A percentile compares a stretch with the other conserved stretches of the same genome.
Evolutionary conservation across 208 protist species (phyloP).

Genomic region (Blechomonas ayalai): DNA sequence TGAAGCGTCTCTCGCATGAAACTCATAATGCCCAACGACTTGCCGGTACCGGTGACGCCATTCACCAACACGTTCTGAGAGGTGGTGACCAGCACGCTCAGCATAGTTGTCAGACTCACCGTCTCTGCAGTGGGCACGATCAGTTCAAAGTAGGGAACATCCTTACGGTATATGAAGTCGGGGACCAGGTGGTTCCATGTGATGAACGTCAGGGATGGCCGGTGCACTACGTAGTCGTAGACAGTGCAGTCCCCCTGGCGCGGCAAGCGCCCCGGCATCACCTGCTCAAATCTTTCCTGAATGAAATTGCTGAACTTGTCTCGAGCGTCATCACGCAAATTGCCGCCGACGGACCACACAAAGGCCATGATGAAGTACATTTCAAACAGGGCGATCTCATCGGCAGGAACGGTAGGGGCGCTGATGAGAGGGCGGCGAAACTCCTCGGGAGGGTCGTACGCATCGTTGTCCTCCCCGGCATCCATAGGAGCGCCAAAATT

Average conservation of each 20-base stretch:
- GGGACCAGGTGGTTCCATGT: constrained; percentile 89
- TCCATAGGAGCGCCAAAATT: constrained; percentile 9
- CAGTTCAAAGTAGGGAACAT: constrained; percentile 91
- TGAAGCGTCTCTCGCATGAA: constrained; percentile 59
- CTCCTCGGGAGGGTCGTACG: constrained; percentile 51
- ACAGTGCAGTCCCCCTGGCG: constrained; percentile 47
- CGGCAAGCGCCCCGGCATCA: constrained; percentile 44
- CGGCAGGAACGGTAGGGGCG: constrained; percentile 21
- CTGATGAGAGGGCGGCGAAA: constrained; percentile 66
- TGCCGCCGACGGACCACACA: constrained; percentile 95
- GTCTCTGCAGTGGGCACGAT: constrained; percentile 95
- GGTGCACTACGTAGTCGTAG: constrained; percentile 93
- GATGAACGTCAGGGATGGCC: constrained; percentile 78
- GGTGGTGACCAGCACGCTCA: constrained; percentile 62
- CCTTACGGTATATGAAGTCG: constrained; percentile 81
- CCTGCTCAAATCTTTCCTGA: constrained; percentile 44
- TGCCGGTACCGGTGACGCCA: constrained; percentile 94
- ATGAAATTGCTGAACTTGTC: constrained; percentile 87
- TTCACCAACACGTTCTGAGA: constrained; percentile 87
- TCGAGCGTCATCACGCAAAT: constrained; percentile 83
- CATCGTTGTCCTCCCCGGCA: constrained; percentile 2
- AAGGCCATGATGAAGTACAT: constrained; percentile 95
- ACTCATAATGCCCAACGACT: constrained; percentile 78
- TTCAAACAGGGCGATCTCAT: constrained; percentile 77
- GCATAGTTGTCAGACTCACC: constrained; percentile 73